Percentiles rank a stretch among this genome's conserved stretches.
phyloP scores from a whole-genome alignment of 176 grass and related monocot genomes.

The Phragmites australis region DNA sequence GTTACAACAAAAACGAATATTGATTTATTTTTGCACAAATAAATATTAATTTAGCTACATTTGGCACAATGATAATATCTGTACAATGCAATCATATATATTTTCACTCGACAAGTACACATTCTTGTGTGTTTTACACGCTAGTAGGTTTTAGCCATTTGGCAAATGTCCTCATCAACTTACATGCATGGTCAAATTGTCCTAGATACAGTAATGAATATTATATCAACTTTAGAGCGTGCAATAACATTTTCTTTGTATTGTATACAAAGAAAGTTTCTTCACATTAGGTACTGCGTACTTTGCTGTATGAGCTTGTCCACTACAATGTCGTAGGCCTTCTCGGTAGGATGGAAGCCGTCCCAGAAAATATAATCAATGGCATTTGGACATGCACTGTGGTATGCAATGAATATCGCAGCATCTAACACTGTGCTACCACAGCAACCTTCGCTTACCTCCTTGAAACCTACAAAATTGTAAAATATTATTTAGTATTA shows the following conservation, averaged over 20 bases:
- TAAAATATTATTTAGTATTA: neutral
- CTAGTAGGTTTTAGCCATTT: neutral
- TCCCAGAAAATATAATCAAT: constrained; percentile 64
- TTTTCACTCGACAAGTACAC: neutral
- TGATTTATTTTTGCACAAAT: neutral
- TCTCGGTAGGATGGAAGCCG: constrained; percentile 49
- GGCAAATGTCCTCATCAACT: neutral
- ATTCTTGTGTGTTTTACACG: neutral
- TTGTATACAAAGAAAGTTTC: neutral
- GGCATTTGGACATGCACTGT: constrained; percentile 36
- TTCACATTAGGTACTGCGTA: constrained; percentile 34
- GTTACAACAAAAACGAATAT: neutral
- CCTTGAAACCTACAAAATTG: constrained; percentile 46
- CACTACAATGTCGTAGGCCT: constrained; percentile 46
- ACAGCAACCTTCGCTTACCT: constrained; percentile 28
- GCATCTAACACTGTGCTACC: constrained; percentile 11
- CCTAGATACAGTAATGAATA: neutral
- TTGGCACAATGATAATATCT: neutral
- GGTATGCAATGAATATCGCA: constrained; percentile 52
- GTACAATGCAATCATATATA: neutral
- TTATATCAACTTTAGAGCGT: neutral
- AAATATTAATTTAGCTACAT: neutral
- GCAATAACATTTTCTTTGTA: neutral
- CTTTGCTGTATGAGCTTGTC: constrained; percentile 38
- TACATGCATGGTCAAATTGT: neutral